Conservation (phyloP, 345 rosid species). For the Eucalyptus shirleyi region DNA sequence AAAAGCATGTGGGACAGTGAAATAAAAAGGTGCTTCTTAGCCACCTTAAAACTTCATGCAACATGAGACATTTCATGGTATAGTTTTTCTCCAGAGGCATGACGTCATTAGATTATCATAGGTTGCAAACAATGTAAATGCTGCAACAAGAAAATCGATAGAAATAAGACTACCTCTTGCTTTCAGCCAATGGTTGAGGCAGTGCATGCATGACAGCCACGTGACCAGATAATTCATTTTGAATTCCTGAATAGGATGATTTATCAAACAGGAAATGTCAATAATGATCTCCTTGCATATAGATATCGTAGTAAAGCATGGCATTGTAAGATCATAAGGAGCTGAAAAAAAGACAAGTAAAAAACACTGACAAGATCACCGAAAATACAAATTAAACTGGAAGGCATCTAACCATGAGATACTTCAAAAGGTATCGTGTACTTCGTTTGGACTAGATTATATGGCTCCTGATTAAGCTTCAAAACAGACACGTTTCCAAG, state of each 20-base stretch:
- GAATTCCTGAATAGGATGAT: slow-evolving; percentile 26
- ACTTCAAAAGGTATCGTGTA: slow-evolving; percentile 64
- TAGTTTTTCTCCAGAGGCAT: background rate
- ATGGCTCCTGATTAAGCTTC: slow-evolving; percentile 42
- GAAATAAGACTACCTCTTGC: slow-evolving; percentile 45
- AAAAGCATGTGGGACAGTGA: background rate
- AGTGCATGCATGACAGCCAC: slow-evolving; percentile 41
- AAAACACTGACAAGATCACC: background rate
- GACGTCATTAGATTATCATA: background rate
- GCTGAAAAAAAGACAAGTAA: background rate
- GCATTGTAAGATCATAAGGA: background rate
- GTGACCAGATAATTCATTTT: slow-evolving; percentile 36
- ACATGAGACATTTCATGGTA: background rate
- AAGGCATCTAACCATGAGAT: slow-evolving; percentile 45
- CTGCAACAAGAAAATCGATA: background rate
- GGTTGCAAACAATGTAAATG: background rate
- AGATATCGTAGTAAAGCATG: background rate
- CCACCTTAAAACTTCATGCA: background rate
- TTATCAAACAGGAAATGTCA: background rate
- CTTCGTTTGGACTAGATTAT: slow-evolving; percentile 32
- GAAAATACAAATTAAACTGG: background rate
- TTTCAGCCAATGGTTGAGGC: slow-evolving; percentile 76
- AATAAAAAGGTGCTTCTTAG: background rate
- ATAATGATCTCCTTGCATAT: background rate
- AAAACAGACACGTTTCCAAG: slow-evolving; percentile 60